A percentile compares a stretch with the other conserved stretches of the same genome.
phyloP scores from a whole-genome alignment of 805 yeast genomes.

The Priceomyces castillae region DNA sequence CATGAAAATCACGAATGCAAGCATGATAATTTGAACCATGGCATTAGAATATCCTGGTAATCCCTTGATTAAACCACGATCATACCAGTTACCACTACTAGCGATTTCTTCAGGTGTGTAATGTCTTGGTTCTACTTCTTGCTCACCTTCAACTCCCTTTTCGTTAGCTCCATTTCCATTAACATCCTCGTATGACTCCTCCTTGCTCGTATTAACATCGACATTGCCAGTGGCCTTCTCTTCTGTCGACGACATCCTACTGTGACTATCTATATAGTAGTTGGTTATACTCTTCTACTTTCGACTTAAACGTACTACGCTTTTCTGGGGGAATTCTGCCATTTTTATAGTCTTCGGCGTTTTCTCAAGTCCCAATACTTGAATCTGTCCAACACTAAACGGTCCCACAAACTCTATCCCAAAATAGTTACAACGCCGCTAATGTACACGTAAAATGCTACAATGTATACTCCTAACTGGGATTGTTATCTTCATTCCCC shows the following conservation, averaged over 20 bases:
- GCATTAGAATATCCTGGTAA: conserved; percentile 38
- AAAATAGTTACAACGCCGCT: not conserved
- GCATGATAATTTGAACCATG: conserved; percentile 43
- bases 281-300: no score
- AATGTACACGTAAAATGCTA: not conserved
- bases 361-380: no score
- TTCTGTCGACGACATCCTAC: conserved; percentile 4
- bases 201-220: conserved; percentile 7
- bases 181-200: not conserved
- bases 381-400: no score
- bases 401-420: no score
- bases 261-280: no score
- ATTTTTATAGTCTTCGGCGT: no score
- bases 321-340: no score
- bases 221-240: conserved; percentile 3
- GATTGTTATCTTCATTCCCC: not conserved
- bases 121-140: conserved; percentile 15
- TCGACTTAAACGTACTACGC: no score
- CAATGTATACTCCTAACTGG: not conserved
- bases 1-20: conserved; percentile 46
- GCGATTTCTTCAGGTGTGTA: conserved; percentile 30
- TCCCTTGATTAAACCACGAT: conserved; percentile 18
- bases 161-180: not conserved
- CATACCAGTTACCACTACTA: conserved; percentile 42
- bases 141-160: not conserved